A percentile compares a stretch with the other conserved stretches of the same genome.
Conservation (phyloP, 2,329 filamentous ascomycete genomes). For the Clarireedia hainanense region DNA sequence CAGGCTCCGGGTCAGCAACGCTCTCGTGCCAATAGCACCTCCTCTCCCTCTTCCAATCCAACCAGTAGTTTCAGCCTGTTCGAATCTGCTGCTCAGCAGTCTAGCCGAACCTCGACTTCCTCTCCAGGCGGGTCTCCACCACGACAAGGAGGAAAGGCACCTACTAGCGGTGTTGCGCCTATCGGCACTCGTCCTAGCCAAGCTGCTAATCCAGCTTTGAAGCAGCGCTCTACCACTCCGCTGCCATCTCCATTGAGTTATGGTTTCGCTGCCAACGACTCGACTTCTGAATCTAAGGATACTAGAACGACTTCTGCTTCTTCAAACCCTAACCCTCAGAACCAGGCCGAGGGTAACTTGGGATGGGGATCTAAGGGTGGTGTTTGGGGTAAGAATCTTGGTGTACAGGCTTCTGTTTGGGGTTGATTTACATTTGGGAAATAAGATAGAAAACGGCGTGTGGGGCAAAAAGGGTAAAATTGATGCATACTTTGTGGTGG, state of each 20-base stretch:
- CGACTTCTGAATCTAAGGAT: conserved; percentile 35
- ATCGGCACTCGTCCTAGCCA: conserved; percentile 80
- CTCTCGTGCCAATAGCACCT: conserved; percentile 74
- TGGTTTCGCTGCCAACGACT: conserved; percentile 54
- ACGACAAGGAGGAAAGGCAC: conserved; percentile 51
- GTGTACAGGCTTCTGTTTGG: conserved; percentile 91
- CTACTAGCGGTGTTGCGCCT: conserved; percentile 67
- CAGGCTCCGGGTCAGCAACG: conserved; percentile 32
- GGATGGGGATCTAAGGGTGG: conserved; percentile 70
- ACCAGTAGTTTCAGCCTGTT: conserved; percentile 51
- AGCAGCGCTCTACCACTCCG: conserved; percentile 72
- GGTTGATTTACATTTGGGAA: conserved; percentile 46
- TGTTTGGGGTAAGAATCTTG: conserved; percentile 82
- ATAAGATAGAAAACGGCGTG: conserved; percentile 6
- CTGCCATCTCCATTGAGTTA: conserved; percentile 82
- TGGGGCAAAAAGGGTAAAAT: conserved; percentile 2
- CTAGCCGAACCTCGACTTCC: conserved; percentile 73
- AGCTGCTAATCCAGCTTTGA: conserved; percentile 52
- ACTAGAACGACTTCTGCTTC: conserved; percentile 43
- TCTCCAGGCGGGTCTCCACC: conserved; percentile 80
- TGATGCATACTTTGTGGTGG: conserved; percentile 7
- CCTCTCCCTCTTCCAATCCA: conserved; percentile 69
- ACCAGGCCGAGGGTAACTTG: conserved; percentile 35
- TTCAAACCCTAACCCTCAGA: conserved; percentile 45
- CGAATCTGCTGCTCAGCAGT: conserved; percentile 55